These are phyloP conservation scores for Rhizopus sp. DNA, from an alignment of 371 early-diverging fungal genomes.

Conservation along the genomic window DNA sequence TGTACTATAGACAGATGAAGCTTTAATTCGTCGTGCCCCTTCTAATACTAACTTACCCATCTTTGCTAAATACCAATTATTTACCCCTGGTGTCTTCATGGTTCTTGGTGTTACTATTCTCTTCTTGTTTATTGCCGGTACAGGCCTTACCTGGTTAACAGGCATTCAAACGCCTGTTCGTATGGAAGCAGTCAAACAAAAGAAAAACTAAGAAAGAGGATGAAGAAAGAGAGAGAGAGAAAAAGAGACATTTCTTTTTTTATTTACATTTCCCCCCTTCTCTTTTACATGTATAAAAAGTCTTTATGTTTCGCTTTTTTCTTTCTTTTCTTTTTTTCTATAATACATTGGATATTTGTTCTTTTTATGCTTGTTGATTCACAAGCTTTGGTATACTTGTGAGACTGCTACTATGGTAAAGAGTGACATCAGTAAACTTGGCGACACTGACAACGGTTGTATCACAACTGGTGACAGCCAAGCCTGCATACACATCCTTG, in stretches of 20 bases:
- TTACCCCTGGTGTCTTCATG: slow-evolving; percentile 53
- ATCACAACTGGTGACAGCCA: slow-evolving; percentile 52
- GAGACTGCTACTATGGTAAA: slow-evolving; percentile 20
- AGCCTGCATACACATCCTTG: slow-evolving; percentile 41
- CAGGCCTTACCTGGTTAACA: slow-evolving; percentile 47
- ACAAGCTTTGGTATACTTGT: slow-evolving; percentile 13
- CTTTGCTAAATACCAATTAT: slow-evolving; percentile 53
- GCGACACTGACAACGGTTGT: slow-evolving; percentile 46
- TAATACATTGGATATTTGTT: slow-evolving; percentile 9
- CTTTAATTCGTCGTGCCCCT: slow-evolving; percentile 37
- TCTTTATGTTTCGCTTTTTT: background rate
- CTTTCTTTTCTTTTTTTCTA: slow-evolving; percentile 7
- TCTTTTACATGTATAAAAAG: background rate
- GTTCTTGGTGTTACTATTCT: slow-evolving; percentile 37
- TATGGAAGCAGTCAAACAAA: slow-evolving; percentile 44
- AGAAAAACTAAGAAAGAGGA: slow-evolving; percentile 34
- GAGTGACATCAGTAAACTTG: slow-evolving; percentile 42
- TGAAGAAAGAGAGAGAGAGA: too few species aligned
- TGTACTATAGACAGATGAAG: slow-evolving; percentile 9
- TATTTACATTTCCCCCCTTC: slow-evolving; percentile 3
- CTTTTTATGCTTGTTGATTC: slow-evolving; percentile 18
- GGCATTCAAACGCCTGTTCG: slow-evolving; percentile 51
- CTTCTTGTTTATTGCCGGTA: slow-evolving; percentile 41
- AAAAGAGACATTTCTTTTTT: background rate
- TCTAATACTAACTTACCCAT: slow-evolving; percentile 27